Evolutionary conservation across 176 grass and related monocot species (phyloP).

Genomic region (Melocanna baccifera): DNA sequence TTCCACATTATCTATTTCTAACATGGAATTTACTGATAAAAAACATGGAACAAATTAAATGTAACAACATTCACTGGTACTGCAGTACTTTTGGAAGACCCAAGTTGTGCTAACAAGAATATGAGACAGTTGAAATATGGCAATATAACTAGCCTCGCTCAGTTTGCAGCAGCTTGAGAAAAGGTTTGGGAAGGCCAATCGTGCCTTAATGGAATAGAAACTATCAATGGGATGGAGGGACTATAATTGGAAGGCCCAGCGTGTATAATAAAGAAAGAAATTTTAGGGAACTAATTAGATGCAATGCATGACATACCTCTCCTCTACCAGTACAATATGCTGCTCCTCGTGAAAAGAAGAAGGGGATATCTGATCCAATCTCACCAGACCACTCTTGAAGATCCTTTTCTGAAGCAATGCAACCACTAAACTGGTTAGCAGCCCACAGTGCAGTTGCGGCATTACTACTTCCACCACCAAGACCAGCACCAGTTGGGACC

Average conservation of each 20-base stretch:
- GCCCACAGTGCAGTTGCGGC: slow-evolving; percentile 97
- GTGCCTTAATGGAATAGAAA: not conserved
- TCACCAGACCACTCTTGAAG: slow-evolving; percentile 97
- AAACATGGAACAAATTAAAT: no score
- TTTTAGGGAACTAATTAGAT: not conserved
- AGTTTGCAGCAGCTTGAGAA: not conserved
- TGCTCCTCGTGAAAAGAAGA: slow-evolving; percentile 92
- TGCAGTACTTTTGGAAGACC: not conserved
- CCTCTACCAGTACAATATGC: slow-evolving; percentile 94
- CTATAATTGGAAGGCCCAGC: not conserved
- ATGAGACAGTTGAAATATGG: not conserved
- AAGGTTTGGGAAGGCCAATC: not conserved
- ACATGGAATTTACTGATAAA: no score
- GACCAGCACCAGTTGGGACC: slow-evolving; percentile 96
- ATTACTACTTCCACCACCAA: slow-evolving; percentile 98
- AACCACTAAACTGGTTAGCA: slow-evolving; percentile 92
- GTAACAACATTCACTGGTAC: not conserved
- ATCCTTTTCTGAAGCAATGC: slow-evolving; percentile 90
- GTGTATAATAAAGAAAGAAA: not conserved
- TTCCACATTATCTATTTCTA: no score
- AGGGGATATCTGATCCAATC: slow-evolving; percentile 97
- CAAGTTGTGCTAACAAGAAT: not conserved
- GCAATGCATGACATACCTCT: slow-evolving; percentile 54
- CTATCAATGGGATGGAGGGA: not conserved
- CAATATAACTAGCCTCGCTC: not conserved